Base-by-base conservation (phyloP, 2,329 filamentous ascomycete species). In the Raffaelea deltoideospora region DNA sequence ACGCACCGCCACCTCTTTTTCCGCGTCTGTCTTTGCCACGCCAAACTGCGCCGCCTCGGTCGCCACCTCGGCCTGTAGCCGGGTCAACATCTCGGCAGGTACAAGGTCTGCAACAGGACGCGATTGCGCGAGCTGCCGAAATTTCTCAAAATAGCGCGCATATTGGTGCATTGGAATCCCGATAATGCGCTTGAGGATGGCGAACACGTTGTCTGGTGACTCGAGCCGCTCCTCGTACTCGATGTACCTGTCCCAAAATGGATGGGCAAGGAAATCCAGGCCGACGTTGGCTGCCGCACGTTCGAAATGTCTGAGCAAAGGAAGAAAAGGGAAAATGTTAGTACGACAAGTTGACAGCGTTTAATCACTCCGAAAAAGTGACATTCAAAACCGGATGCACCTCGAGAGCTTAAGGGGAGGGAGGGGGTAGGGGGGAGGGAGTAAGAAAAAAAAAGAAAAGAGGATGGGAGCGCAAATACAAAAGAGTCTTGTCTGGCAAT, bases 221-320 rank as follows among this genome's bases (percentile, higher is more conserved):
- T 94, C 86, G 43, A 88, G 67, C 2, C 87, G 80, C 54, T 95
- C 87, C 55, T 96, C 90, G 50, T 92, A 96, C 54, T 96, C 90
- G 45, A 98, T 75, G 52, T 94, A 98, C 60, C 94, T 96, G 58
- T 98, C 90, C 90, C 90, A 98, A 61, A 98, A 95, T 1, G 86
- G 86, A 53, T 95, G 86, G 3, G 87, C 80, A 22, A 94, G 68
- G 53, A 94, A 98, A 58, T 98, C 90, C 15, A 96, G 69, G 14
- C 90, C 90, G 29, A 94, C 86, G 49, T 73, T 79, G 22, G 71
- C 70, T 21, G 85, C 82, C 43, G 81, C 90, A 46, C 90, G 82
- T 55, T 98, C 88, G 53, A 96, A 96, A 9, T 96, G 71, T 48
- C 90, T 98, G 54, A n/a, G n/a, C n/a, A n/a, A n/a, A 14, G 23